These are phyloP conservation scores for Trametes pubescens DNA, from an alignment of 1,284 basidiomycete species.

Conservation along the genomic window DNA sequence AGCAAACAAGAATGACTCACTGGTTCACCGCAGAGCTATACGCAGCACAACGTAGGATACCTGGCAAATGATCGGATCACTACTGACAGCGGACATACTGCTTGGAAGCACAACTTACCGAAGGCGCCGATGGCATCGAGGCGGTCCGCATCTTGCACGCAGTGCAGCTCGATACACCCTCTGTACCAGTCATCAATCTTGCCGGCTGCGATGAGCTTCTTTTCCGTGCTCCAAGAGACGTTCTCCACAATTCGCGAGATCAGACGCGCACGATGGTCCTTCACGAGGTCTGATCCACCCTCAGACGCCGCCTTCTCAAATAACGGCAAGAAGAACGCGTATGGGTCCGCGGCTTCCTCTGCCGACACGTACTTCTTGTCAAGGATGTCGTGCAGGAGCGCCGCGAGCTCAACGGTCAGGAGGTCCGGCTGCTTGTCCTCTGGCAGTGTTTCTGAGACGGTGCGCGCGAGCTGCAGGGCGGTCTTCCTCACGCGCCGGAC, in stretches of 20 bases:
- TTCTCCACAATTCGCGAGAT: slow-evolving; percentile 78
- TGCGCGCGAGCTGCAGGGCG: slow-evolving; percentile 72
- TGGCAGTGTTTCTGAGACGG: slow-evolving; percentile 42
- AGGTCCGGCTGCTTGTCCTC: slow-evolving; percentile 61
- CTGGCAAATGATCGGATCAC: slow-evolving; percentile 45
- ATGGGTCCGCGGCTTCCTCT: slow-evolving; percentile 66
- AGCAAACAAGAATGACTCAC: slow-evolving; percentile 45
- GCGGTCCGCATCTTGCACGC: slow-evolving; percentile 93
- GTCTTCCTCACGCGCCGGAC: slow-evolving; percentile 85
- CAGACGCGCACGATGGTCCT: slow-evolving; percentile 63
- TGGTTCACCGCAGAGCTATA: slow-evolving; percentile 75
- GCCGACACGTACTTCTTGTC: slow-evolving; percentile 84
- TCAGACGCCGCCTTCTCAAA: slow-evolving; percentile 56
- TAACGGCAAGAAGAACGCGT: slow-evolving; percentile 72
- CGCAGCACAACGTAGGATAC: slow-evolving; percentile 87
- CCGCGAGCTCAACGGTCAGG: slow-evolving; percentile 82
- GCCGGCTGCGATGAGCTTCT: slow-evolving; percentile 63
- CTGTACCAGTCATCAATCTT: slow-evolving; percentile 77
- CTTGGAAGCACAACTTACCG: slow-evolving; percentile 53
- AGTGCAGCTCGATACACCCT: slow-evolving; percentile 83
- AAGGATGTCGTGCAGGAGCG: slow-evolving; percentile 89
- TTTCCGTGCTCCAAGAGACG: slow-evolving; percentile 90
- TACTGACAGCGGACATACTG: not conserved
- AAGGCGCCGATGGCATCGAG: slow-evolving; percentile 93
- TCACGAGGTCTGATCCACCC: slow-evolving; percentile 60